phyloP scores from a whole-genome alignment of 2,329 filamentous ascomycete genomes.

The Cercospora janseana region DNA sequence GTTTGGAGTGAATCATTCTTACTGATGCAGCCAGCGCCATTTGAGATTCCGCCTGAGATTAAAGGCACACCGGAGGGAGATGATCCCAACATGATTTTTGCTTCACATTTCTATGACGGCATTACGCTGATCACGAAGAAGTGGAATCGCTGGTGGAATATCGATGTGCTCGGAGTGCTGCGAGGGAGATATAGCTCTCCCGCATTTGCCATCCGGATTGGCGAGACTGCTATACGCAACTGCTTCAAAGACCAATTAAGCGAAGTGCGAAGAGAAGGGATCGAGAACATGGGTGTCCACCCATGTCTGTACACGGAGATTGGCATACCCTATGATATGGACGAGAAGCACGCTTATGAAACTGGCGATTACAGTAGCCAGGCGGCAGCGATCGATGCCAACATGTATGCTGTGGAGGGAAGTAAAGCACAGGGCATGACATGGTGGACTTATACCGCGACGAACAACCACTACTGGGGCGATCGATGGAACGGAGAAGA shows the following conservation, averaged over 20 bases:
- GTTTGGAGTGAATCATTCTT: slow-evolving; percentile 80
- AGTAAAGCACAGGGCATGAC: slow-evolving; percentile 81
- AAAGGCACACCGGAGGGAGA: slow-evolving; percentile 80
- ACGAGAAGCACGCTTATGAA: slow-evolving; percentile 90
- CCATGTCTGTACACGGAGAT: slow-evolving; percentile 92
- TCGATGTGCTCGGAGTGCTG: slow-evolving; percentile 89
- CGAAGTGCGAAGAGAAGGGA: slow-evolving; percentile 78
- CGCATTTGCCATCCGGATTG: slow-evolving; percentile 87
- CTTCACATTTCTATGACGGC: slow-evolving; percentile 95
- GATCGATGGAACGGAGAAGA: slow-evolving; percentile 99
- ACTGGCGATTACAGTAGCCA: slow-evolving; percentile 95
- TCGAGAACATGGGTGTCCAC: slow-evolving; percentile 83
- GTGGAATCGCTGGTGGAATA: slow-evolving; percentile 97
- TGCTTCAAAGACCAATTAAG: slow-evolving; percentile 85
- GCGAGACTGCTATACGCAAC: slow-evolving; percentile 90
- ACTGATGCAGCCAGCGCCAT: slow-evolving; percentile 85
- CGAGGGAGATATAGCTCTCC: slow-evolving; percentile 85
- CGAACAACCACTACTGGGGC: slow-evolving; percentile 85
- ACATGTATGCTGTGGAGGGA: slow-evolving; percentile 88
- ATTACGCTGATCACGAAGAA: slow-evolving; percentile 97
- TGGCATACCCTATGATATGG: slow-evolving; percentile 98
- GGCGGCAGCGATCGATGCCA: slow-evolving; percentile 88
- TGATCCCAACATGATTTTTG: slow-evolving; percentile 85
- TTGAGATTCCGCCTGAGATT: slow-evolving; percentile 85
- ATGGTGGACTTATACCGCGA: slow-evolving; percentile 78